These are phyloP conservation scores for Aspergillus asperescens DNA, from an alignment of 495 filamentous ascomycete species.

Conservation along the genomic window DNA sequence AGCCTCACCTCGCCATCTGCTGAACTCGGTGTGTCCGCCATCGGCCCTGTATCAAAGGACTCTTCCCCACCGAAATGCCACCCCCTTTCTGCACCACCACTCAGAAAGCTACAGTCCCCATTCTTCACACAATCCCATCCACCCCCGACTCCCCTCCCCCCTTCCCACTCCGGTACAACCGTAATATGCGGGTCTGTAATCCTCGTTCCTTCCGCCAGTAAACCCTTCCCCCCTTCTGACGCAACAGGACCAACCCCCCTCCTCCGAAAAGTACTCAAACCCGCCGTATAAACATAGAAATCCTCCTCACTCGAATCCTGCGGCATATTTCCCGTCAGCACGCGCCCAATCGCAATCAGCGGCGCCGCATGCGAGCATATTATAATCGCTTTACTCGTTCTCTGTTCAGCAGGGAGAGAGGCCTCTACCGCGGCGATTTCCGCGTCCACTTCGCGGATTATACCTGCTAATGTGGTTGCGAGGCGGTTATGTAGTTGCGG, in stretches of 20 bases:
- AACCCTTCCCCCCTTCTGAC: neutral
- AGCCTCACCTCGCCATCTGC: conserved; percentile 4
- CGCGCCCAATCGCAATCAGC: conserved; percentile 77
- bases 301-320: conserved; percentile 63
- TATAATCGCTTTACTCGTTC: conserved; percentile 55
- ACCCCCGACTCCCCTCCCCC: conserved; percentile 64
- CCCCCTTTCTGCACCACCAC: conserved; percentile 75
- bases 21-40: conserved; percentile 21
- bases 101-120: conserved; percentile 77
- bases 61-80: conserved; percentile 81
- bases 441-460: conserved; percentile 67
- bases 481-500: conserved; percentile 72
- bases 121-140: conserved; percentile 77
- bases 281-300: conserved; percentile 82
- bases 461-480: conserved; percentile 59
- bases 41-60: conserved; percentile 51
- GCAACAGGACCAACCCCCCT: conserved; percentile 19
- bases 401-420: conserved; percentile 17
- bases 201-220: conserved; percentile 25
- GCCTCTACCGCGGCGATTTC: conserved; percentile 39
- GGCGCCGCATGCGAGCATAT: conserved; percentile 89
- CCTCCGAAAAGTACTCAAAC: conserved; percentile 58
- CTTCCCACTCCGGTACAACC: conserved; percentile 52
- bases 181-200: conserved; percentile 25
- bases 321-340: conserved; percentile 71